Conservation (phyloP, 495 filamentous ascomycete species). For the Xylaria venustula region DNA sequence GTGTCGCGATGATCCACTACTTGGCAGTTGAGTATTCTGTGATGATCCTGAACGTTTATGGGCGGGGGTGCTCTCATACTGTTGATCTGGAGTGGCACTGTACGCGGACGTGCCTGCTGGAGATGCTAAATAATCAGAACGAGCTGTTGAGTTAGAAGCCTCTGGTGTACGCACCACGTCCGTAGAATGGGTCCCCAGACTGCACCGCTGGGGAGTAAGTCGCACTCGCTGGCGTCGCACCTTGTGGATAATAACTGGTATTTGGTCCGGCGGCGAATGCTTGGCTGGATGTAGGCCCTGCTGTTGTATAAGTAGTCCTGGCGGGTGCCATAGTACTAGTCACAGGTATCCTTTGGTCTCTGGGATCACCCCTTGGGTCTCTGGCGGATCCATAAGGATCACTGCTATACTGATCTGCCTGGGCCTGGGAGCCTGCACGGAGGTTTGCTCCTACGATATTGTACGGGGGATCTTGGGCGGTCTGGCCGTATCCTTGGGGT, state of each 20-base stretch:
- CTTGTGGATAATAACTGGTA: slow-evolving; percentile 31
- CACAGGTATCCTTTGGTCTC: slow-evolving; percentile 29
- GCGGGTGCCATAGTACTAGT: slow-evolving; percentile 28
- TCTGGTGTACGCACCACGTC: slow-evolving; percentile 51
- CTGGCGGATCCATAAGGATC: slow-evolving; percentile 25
- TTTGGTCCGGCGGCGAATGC: slow-evolving; percentile 27
- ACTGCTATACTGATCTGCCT: slow-evolving; percentile 23
- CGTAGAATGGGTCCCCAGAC: slow-evolving; percentile 47
- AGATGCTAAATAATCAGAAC: slow-evolving; percentile 54
- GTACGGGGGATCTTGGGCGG: slow-evolving; percentile 28
- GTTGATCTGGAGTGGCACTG: slow-evolving; percentile 33
- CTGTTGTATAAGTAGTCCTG: slow-evolving; percentile 30
- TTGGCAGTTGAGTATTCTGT: slow-evolving; percentile 33
- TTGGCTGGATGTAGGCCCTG: slow-evolving; percentile 28
- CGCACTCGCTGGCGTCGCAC: slow-evolving; percentile 28
- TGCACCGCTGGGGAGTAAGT: slow-evolving; percentile 32
- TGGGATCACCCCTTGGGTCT: slow-evolving; percentile 21
- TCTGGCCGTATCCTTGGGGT: slow-evolving; percentile 26
- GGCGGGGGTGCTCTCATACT: slow-evolving; percentile 34
- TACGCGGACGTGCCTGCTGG: slow-evolving; percentile 47
- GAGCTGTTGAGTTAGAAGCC: slow-evolving; percentile 25
- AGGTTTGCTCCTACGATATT: slow-evolving; percentile 28
- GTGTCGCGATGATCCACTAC: slow-evolving; percentile 33
- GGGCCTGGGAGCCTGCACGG: slow-evolving; percentile 21
- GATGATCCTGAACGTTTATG: slow-evolving; percentile 27